Percentiles rank a stretch among this genome's conserved stretches.
Evolutionary conservation across 768 basidiomycete genomes (phyloP).

Genomic region (Phaeotremella fagi): DNA sequence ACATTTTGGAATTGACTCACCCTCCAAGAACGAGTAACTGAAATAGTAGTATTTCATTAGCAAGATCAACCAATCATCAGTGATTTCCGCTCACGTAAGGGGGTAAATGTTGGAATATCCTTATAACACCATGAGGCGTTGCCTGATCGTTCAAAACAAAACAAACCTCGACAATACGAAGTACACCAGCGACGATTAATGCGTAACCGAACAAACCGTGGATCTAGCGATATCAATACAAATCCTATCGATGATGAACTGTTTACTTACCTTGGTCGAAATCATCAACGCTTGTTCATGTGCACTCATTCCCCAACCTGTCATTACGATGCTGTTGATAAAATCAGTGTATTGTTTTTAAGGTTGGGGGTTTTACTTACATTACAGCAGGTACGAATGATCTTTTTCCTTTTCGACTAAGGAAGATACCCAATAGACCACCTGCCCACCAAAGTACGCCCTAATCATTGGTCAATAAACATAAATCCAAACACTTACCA

Average conservation of each 20-base stretch:
- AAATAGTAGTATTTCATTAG: background rate
- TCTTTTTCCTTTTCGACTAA: slow-evolving; percentile 49
- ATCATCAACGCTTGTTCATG: slow-evolving; percentile 80
- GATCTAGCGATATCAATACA: slow-evolving; percentile 53
- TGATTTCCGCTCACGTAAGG: slow-evolving; percentile 81
- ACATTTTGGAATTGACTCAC: slow-evolving; percentile 49
- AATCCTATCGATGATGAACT: background rate
- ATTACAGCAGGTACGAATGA: slow-evolving; percentile 70
- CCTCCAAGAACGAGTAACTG: slow-evolving; percentile 72
- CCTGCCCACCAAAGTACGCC: slow-evolving; percentile 70
- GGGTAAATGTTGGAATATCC: slow-evolving; percentile 77
- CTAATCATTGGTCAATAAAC: slow-evolving; percentile 47
- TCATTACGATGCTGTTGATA: slow-evolving; percentile 66
- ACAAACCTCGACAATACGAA: slow-evolving; percentile 78
- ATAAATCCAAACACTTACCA: slow-evolving; percentile 51
- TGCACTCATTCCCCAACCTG: slow-evolving; percentile 88
- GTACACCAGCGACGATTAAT: slow-evolving; percentile 73
- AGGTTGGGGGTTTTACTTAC: slow-evolving; percentile 51
- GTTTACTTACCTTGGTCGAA: slow-evolving; percentile 63
- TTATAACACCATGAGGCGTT: slow-evolving; percentile 49
- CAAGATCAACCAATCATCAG: background rate
- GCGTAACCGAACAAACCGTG: slow-evolving; percentile 80
- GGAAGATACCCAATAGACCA: slow-evolving; percentile 78
- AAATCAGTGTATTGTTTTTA: background rate
- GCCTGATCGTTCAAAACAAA: slow-evolving; percentile 56